Conservation (phyloP, 1,284 basidiomycete genomes). For the Cryptococcus hybrid region DNA sequence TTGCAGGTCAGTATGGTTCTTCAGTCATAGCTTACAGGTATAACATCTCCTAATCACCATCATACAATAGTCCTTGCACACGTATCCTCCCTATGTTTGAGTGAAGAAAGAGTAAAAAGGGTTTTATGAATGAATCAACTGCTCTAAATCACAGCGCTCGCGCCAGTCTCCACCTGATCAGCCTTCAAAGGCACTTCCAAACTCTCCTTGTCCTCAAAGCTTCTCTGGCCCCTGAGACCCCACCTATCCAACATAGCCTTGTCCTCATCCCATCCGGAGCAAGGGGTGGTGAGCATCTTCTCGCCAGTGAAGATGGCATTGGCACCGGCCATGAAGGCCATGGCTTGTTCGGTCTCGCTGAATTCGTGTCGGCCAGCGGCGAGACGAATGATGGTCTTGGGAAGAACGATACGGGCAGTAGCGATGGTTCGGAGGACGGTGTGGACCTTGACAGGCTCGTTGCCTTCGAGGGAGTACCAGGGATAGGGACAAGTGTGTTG, state of each 20-base stretch:
- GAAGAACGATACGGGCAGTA: conserved; percentile 89
- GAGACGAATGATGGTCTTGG: conserved; percentile 89
- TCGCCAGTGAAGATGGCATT: conserved; percentile 99
- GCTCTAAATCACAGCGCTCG: not conserved
- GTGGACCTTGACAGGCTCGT: conserved; percentile 69
- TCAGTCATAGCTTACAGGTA: too few relatives aligned
- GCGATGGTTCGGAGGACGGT: conserved; percentile 91
- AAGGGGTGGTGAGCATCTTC: conserved; percentile 95
- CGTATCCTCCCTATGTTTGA: too few relatives aligned
- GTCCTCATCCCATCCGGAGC: conserved; percentile 92
- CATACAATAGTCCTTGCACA: too few relatives aligned
- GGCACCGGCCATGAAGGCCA: conserved; percentile 97
- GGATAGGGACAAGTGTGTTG: conserved; percentile 76
- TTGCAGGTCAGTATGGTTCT: too few relatives aligned
- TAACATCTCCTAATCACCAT: too few relatives aligned
- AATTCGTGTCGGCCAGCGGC: conserved; percentile 92
- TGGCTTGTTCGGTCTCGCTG: conserved; percentile 87
- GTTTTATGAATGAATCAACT: not conserved
- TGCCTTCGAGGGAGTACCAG: conserved; percentile 59
- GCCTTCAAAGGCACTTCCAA: not conserved
- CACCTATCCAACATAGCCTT: conserved; percentile 90
- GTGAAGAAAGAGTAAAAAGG: too few relatives aligned
- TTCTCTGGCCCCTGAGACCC: conserved; percentile 88
- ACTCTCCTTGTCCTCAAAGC: conserved; percentile 61
- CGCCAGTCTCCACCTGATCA: not conserved